Evolutionary conservation across 306 rosid species (phyloP), one percentile per base, ranked within the genome.

Genomic region (Cicer pinnatifidum): DNA sequence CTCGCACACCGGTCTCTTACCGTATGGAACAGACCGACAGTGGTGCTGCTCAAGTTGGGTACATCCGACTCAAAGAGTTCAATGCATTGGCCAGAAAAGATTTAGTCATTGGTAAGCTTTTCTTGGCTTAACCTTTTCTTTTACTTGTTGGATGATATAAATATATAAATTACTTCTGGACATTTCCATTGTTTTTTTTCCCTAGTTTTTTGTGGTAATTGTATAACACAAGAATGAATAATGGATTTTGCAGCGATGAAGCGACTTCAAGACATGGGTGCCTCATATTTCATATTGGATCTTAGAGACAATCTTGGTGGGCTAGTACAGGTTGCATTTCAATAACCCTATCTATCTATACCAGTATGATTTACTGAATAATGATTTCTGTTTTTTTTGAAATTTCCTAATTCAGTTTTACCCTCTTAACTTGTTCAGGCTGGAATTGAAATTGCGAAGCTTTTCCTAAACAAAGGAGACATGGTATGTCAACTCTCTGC

Each of bases 241-340:
- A 67, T 80, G 53, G 60, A 78, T 82, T 81, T 84, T 82, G 86
- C 96, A 93, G 97, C 98, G 53, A 88, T 84, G 96, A 91, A 86
- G 79, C 89, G 94, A 75, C 97, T 93, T 68, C 89, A 89, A 86
- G 92, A 82, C 75, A 88, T 85, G 92, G 96, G 96, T 47, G 97
- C 96, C 39, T 91, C 96, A 38, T 89, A 77, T 85, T 93, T 93
- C 65, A 64, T 93, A 78, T 82, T 93, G 83, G 98, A 93, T 83
- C 97, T 93, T 75, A 86, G 98, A 86, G 98, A 91, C 84, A 93
- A 93, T 81, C 98, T 85, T 80, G 98, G 98, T 61, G 98, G 98
- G 77, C 87, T 93, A 59, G 98, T 91, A 40, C 98, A 93, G 98
- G 98, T 93, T 79, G 70, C 52, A 70, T 62, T 71, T 61, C 69